Evolutionary conservation across 148 eudicot genomes (phyloP), one percentile per base, ranked within the genome.

Genomic region (Silene latifolia): DNA sequence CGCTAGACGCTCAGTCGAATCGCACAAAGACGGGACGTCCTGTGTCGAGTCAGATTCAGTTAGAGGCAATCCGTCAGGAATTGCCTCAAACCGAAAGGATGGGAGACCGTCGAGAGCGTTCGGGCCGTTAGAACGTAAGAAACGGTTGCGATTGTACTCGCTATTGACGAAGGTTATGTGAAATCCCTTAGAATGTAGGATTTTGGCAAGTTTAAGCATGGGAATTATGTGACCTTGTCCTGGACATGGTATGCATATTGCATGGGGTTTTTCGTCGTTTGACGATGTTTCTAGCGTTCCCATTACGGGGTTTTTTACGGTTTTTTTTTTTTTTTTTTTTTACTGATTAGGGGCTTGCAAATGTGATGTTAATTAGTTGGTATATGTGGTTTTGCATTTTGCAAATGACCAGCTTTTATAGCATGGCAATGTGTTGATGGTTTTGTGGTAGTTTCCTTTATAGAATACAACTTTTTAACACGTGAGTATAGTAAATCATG

Each of bases 61-160:
- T 0, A 76, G 80, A 0, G 88, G 85, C 7, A 87, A 39, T 7
- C 90, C 88, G 11, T 87, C 90, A 4, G 86, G 75, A 5, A 87
- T 83, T 47, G 82, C 21, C 59, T 74, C 81, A 19, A 83, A 87
- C 9, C 67, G 21, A 74, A 87, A 87, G 3, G 76, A 8, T 0
- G 78, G 74, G 78, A 71, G 72, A 57, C 84, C 81, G 20, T 58
- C 32, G 6, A 85, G 76, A 20, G 82, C 66, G 63, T 23, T 7
- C 1, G 86, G 73, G 0, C 89, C 87, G 2, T 19, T 60, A 57
- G 88, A 42, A 0, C 74, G 73, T 2, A 85, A 58, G 53, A 82
- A 74, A 17, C 86, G 84, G 6, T 12, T 48, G 35, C 70, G 78
- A 71, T 78, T 85, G 70, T 17, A 80, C 20, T 80, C 80, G 27